phyloP scores from a whole-genome alignment of 2,329 filamentous ascomycete genomes.

The Aspergillus latus region DNA sequence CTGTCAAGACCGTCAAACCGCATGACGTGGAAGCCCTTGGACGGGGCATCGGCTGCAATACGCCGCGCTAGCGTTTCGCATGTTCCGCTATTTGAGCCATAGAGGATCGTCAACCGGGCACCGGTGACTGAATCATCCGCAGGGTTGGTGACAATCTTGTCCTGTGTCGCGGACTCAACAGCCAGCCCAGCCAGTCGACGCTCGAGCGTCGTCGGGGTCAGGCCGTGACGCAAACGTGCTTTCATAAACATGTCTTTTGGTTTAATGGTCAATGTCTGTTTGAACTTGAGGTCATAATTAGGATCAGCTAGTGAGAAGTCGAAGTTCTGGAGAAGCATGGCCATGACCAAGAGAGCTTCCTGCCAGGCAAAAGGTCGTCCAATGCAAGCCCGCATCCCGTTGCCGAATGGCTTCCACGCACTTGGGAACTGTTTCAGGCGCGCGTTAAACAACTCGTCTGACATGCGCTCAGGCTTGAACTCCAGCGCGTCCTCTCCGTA shows the following conservation, averaged over 20 bases:
- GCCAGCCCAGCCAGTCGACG: background rate
- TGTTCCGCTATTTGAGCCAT: constrained; percentile 73
- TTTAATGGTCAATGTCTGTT: constrained; percentile 43
- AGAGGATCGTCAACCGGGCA: constrained; percentile 60
- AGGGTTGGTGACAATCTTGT: constrained; percentile 16
- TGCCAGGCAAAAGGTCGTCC: constrained; percentile 74
- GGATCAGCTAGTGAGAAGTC: constrained; percentile 64
- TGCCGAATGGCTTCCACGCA: constrained; percentile 73
- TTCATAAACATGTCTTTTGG: constrained; percentile 62
- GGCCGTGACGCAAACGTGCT: constrained; percentile 54
- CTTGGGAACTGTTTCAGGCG: constrained; percentile 60
- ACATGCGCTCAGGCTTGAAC: constrained; percentile 71
- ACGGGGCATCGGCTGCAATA: constrained; percentile 58
- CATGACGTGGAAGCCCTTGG: constrained; percentile 53
- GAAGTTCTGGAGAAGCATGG: constrained; percentile 69
- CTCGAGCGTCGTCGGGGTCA: constrained; percentile 1
- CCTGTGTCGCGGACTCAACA: constrained; percentile 8
- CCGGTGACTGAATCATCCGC: background rate
- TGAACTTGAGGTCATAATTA: constrained; percentile 40
- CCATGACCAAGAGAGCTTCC: constrained; percentile 63
- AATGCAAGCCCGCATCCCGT: constrained; percentile 69
- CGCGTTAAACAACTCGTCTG: constrained; percentile 61
- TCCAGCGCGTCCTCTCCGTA: constrained; percentile 65
- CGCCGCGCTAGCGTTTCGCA: constrained; percentile 68
- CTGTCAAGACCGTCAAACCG: constrained; percentile 52